phyloP scores from a whole-genome alignment of 148 eudicot genomes.

The Spergularia marina region DNA sequence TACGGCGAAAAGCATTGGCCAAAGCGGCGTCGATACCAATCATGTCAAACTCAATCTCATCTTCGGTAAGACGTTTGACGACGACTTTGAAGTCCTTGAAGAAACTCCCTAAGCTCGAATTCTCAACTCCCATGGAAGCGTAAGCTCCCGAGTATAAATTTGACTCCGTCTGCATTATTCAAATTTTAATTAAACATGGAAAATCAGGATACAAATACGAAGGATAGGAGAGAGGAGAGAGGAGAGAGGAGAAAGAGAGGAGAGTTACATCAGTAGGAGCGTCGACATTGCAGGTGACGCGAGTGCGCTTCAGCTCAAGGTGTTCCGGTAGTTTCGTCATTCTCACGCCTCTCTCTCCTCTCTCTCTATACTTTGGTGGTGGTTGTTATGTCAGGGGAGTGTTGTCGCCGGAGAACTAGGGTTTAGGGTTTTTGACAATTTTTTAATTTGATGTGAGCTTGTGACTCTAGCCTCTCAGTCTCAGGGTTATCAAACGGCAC shows the following conservation, averaged over 20 bases:
- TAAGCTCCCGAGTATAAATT: conserved; percentile 71
- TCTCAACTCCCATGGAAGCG: conserved; percentile 73
- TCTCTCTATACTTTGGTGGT: too few relatives aligned
- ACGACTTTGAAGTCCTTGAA: conserved; percentile 57
- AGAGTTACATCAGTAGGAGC: conserved; percentile 62
- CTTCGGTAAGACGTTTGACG: conserved; percentile 55
- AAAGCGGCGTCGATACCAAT: conserved; percentile 84
- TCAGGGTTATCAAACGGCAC: too few relatives aligned
- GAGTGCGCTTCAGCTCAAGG: conserved; percentile 66
- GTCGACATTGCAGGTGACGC: conserved; percentile 61
- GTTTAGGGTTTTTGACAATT: too few relatives aligned
- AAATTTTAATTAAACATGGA: neutral
- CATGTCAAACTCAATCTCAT: conserved; percentile 82
- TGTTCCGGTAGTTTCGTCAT: conserved; percentile 61
- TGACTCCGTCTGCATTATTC: conserved; percentile 56
- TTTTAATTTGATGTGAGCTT: too few relatives aligned
- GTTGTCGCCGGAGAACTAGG: too few relatives aligned
- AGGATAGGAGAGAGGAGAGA: neutral
- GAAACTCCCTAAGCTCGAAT: conserved; percentile 62
- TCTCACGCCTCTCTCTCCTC: neutral
- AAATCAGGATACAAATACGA: neutral
- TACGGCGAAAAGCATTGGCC: conserved; percentile 91
- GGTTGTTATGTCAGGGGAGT: too few relatives aligned
- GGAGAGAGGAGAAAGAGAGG: too few relatives aligned
- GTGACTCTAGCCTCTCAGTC: too few relatives aligned